Base-by-base conservation (phyloP, 83 land plant species). In the Thuja plicata region DNA sequence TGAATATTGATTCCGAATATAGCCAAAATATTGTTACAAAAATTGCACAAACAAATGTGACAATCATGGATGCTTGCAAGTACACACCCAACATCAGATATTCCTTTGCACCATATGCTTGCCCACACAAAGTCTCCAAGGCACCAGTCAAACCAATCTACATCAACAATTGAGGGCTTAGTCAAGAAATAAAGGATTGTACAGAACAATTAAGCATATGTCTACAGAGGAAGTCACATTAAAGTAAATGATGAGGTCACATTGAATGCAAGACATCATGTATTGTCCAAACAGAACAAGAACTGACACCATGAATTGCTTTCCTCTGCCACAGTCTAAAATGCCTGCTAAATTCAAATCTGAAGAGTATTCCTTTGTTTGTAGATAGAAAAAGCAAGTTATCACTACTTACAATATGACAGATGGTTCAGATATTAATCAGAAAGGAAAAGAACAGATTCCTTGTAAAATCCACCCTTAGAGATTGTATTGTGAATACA, bases 11-110 rank as follows among this genome's bases (percentile, higher is more conserved):
- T 40, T 95, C 95, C 15, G 95, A 88, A 86, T 84, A 95, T 24
- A 89, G 85, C 96, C 96, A 95, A 5, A 93, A 37, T 45, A 94
- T n/a, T 15, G 94, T 89, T 87, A 95, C 85, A 19, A 79, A 37
- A 15, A 38, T 79, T 79, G 82, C 82, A 79, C 45, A 79, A 79
- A 79, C 82, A 79, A 79, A 79, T 37, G 82, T 79, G 82, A 79
- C 82, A 79, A 79, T 15, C 43, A 79, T 40, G 24, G 82, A 79
- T 79, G 82, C 82, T 79, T 79, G 82, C 82, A 79, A 79, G 46
- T 79, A 79, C 37, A 79, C 82, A 35, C 82, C 82, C 82, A 38
- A 79, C 82, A 79, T 79, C 8, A 79, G 46, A 79, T 79, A 79
- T 79, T 79, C 82, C 79, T 79, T 17, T 79, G 82, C 82, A 6